Base-by-base conservation (phyloP, 2,329 filamentous ascomycete species). In the Cordyceps farinosa region DNA sequence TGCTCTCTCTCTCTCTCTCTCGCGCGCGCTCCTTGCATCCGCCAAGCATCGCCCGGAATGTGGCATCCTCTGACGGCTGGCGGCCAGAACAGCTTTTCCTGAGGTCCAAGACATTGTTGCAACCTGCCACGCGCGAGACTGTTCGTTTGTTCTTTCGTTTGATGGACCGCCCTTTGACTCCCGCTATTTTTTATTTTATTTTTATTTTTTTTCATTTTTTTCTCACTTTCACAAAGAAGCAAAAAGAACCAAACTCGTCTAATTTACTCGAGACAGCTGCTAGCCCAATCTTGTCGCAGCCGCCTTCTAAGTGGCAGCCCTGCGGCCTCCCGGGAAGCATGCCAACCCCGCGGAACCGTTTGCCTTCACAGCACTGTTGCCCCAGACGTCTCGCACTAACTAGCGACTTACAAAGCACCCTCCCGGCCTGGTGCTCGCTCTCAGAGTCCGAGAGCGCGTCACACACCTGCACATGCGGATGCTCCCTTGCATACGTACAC, bases 381-480 rank as follows among this genome's bases (percentile, higher is more conserved):
- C 40, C 40, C 40, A 44, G 40, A n/a, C 40, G 5, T 29, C 30
- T 34, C 5, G 44, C n/a, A 45, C 44, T 45, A 45, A 2, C 29
- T 10, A 3, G 36, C 11, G 9, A 40, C 38, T 4, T 15, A 5
- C 38, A 15, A 34, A 15, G 38, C 38, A 40, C 38, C 38, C 38
- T 29, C 30, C 48, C 15, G 10, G 48, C 30, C 22, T 17, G 42
- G 9, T n/a, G 48, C 48, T 51, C 48, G 48, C 48, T 51, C 17
- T 32, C 29, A 30, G 9, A 45, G 30, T 30, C 11, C 36, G 51
- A 36, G 34, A 54, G 34, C 51, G 34, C 27, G 51, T 51, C 51
- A 54, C 7, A 54, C 34, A 54, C 51, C 40, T 54, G 34, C 51
- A 54, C 51, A 54, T 54, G 34, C 51, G 40, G 51, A 54, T 22